These are phyloP conservation scores for Kokia cookei DNA, from an alignment of 441 rosid species.

Conservation along the genomic window DNA sequence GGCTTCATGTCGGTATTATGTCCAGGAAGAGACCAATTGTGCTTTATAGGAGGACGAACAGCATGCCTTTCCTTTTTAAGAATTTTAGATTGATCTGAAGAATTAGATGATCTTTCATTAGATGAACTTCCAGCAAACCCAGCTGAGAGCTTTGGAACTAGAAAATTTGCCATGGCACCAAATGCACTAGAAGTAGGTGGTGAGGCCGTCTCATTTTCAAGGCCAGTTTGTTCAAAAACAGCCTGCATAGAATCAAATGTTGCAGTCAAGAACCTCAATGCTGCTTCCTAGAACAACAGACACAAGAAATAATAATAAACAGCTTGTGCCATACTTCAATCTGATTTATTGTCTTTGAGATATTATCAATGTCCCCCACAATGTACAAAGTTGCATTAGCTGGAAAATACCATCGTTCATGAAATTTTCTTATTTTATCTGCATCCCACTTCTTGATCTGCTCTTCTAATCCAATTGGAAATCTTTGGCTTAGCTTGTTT, in stretches of 20 bases:
- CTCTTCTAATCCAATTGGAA: conserved; percentile 98
- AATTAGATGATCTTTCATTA: conserved; percentile 49
- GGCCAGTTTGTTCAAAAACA: conserved; percentile 68
- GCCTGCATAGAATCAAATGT: conserved; percentile 49
- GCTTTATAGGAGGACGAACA: conserved; percentile 93
- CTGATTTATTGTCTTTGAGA: conserved; percentile 62
- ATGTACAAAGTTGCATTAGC: conserved; percentile 95
- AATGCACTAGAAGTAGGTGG: conserved; percentile 74
- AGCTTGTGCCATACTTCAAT: conserved; percentile 63
- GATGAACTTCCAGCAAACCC: conserved; percentile 80
- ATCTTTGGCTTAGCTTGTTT: conserved; percentile 96
- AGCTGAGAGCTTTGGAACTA: conserved; percentile 92
- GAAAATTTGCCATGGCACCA: conserved; percentile 98
- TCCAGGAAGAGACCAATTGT: conserved; percentile 93
- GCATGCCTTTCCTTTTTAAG: conserved; percentile 77
- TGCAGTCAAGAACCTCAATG: conserved; percentile 12
- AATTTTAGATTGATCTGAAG: conserved; percentile 59
- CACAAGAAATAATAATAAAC: conserved; percentile 7
- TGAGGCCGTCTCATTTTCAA: conserved; percentile 50
- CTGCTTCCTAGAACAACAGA: conserved; percentile 7
- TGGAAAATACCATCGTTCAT: conserved; percentile 99
- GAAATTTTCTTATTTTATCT: conserved; percentile 96
- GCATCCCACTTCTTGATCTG: conserved; percentile 99
- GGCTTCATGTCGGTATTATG: conserved; percentile 52
- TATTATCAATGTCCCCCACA: conserved; percentile 84